These are phyloP conservation scores for Rhamnella rubrinervis DNA, from an alignment of 331 rosid species.

Conservation along the genomic window DNA sequence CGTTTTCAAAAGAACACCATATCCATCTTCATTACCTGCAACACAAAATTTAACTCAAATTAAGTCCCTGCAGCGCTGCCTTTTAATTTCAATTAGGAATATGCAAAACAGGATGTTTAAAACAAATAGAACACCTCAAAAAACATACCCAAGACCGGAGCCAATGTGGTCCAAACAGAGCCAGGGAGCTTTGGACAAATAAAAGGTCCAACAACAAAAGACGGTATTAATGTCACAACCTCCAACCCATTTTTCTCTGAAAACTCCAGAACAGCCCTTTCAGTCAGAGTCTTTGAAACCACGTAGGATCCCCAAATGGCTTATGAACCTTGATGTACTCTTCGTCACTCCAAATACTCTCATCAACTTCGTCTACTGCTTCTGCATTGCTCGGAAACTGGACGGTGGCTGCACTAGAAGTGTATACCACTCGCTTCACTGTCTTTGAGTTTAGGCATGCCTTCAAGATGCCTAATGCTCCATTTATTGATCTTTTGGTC, in stretches of 20 bases:
- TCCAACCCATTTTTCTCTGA: constrained; percentile 49
- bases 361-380: constrained; percentile 31
- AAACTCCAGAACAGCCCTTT: constrained; percentile 55
- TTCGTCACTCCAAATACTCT: constrained; percentile 9
- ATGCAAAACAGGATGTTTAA: no score
- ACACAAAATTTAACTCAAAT: not conserved
- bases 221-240: constrained; percentile 56
- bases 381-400: not conserved
- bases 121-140: no score
- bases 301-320: constrained; percentile 1
- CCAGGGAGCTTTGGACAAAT: constrained; percentile 53
- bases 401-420: constrained; percentile 51
- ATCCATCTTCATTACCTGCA: constrained; percentile 14
- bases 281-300: constrained; percentile 54
- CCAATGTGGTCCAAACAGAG: constrained; percentile 26
- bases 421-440: constrained; percentile 60
- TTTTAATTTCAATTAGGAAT: no score
- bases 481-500: constrained; percentile 47
- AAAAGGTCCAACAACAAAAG: constrained; percentile 53
- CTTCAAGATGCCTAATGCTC: constrained; percentile 50
- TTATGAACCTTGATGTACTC: constrained; percentile 18
- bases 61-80: no score
- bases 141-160: constrained; percentile 39
- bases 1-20: not conserved
- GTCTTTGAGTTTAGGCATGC: constrained; percentile 47